A percentile compares a stretch with the other conserved stretches of the same genome.
Conservation (phyloP, 164 flowering plant species). For the Vitis riparia region DNA sequence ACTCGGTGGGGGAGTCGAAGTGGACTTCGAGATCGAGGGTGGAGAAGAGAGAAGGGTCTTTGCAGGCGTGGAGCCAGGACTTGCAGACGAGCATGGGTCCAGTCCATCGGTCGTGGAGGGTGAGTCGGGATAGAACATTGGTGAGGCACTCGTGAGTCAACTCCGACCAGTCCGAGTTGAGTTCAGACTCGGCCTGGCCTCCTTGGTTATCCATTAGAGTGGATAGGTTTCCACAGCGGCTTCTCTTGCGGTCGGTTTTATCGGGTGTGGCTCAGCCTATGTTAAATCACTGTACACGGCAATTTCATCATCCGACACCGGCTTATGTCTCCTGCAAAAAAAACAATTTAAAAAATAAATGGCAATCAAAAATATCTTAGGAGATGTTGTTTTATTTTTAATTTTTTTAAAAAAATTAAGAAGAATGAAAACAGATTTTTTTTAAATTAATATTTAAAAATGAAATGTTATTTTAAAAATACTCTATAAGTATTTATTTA, state of each 20-base stretch:
- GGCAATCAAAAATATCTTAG: no score
- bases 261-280: not conserved
- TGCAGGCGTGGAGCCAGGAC: constrained; percentile 64
- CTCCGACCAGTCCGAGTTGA: constrained; percentile 61
- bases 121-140: constrained; percentile 64
- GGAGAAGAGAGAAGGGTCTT: constrained; percentile 61
- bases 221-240: no score
- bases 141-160: constrained; percentile 70
- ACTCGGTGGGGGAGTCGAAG: constrained; percentile 49
- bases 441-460: no score
- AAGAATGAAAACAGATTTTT: no score
- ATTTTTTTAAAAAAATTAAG: no score
- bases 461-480: no score
- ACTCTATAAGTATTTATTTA: no score
- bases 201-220: constrained; percentile 9
- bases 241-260: not conserved
- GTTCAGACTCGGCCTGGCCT: constrained; percentile 11
- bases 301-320: no score
- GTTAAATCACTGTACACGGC: no score
- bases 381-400: no score
- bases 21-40: constrained; percentile 55
- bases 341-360: no score
- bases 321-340: no score
- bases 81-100: constrained; percentile 77
- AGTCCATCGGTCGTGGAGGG: constrained; percentile 57